Evolutionary conservation across 1,284 basidiomycete genomes (phyloP), one percentile per base, ranked within the genome.

Genomic region (Puccinia hordei): DNA sequence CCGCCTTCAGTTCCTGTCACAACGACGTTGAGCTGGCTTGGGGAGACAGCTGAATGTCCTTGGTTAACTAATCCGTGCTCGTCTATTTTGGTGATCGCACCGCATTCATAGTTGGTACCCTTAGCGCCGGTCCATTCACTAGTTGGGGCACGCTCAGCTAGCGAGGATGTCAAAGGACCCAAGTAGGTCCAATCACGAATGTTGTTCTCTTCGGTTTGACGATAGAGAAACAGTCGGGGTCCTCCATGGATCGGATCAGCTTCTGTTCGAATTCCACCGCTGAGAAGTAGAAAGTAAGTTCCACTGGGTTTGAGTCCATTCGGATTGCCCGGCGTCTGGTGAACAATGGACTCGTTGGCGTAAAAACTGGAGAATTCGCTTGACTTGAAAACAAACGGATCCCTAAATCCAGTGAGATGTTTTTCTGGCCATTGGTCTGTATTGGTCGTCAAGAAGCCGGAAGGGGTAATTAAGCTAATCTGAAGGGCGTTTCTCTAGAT

Each of bases 301-400:
- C 83, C 83, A 15, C 72, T 59, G 9, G 78, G 63, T 46, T 75
- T 81, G 35, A n/a, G 68, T 27, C 30, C 65, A 71, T 53, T 44
- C 3, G 22, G 33, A 27, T 61, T 61, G 27, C 53, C 61, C 0
- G 63, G 76, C 12, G 35, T 10, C 27, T 78, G 63, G 27, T 78
- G 75, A 55, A 53, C 33, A 35, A 79, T 59, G n/a, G 78, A 80
- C 13, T 33, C 22, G 53, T 76, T 68, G 72, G 65, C 76, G 71
- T 81, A 74, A 73, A 76, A 78, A 17, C 1, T 24, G 27, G 66
- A 59, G 81, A 82, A 81, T 82, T 73, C 46, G 73, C 65, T 73
- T 15, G 82, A 83, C 12, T 80, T 49, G 75, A 84, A 84, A n/a
- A 82, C 69, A 71, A 82, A 84, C 8, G 83, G 83, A 33, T 84